Percentiles rank a stretch among this genome's conserved stretches.
phyloP scores from a whole-genome alignment of 2,329 filamentous ascomycete species.

The Chaetomium olivaceum region DNA sequence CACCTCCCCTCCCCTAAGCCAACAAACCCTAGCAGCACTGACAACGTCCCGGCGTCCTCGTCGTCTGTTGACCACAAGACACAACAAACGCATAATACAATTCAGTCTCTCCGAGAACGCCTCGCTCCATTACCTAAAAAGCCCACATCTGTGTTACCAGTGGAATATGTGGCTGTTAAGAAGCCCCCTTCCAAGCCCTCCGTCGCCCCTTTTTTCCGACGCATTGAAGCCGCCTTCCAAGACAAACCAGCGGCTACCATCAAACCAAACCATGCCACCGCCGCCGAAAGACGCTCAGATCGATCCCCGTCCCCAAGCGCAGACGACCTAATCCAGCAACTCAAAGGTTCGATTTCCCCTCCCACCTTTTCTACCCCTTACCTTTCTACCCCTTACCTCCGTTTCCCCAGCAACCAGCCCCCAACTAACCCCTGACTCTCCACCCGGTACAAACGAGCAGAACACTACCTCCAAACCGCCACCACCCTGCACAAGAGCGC shows the following conservation, averaged over 20 bases:
- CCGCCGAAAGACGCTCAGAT: neutral
- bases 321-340: slow-evolving; percentile 24
- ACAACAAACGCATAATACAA: neutral
- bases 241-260: neutral
- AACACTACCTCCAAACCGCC: slow-evolving; percentile 27
- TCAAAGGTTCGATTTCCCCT: slow-evolving; percentile 20
- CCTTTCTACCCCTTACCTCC: too few relatives aligned
- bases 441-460: slow-evolving; percentile 4
- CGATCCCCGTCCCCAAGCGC: slow-evolving; percentile 17
- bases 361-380: neutral
- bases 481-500: slow-evolving; percentile 22
- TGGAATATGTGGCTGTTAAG: neutral
- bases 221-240: slow-evolving; percentile 22
- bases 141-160: neutral
- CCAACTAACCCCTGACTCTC: neutral
- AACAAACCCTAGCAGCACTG: slow-evolving; percentile 23
- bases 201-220: slow-evolving; percentile 27
- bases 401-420: neutral
- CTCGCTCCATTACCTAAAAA: slow-evolving; percentile 11
- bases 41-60: slow-evolving; percentile 8
- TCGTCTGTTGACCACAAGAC: slow-evolving; percentile 8
- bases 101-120: slow-evolving; percentile 22
- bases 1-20: slow-evolving; percentile 20
- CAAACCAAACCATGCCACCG: neutral
- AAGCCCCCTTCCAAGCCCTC: slow-evolving; percentile 15